Evolutionary conservation across 257 asterid genomes (phyloP).

Genomic region (Solanum paucissectum): DNA sequence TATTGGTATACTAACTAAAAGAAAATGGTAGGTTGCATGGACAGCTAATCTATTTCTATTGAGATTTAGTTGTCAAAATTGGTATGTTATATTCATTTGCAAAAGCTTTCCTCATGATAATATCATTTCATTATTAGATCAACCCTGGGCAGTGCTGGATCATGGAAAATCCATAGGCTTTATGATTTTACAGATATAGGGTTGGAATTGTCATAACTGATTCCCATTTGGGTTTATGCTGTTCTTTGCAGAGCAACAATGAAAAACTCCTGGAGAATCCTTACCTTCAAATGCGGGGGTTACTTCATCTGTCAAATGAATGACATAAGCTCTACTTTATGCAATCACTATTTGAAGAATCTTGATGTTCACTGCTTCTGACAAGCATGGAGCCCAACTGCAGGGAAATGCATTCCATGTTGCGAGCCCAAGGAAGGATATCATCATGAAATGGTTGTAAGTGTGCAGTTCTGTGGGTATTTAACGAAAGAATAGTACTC

Average conservation of each 20-base stretch:
- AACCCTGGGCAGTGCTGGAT: background rate
- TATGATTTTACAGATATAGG: background rate
- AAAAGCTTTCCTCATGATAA: background rate
- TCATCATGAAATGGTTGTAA: background rate
- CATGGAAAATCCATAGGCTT: background rate
- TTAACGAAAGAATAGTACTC: conserved; percentile 9
- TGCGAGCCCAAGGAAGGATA: background rate
- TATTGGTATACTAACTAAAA: background rate
- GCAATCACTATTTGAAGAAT: background rate
- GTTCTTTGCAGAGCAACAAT: conserved; percentile 84
- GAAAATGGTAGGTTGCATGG: background rate
- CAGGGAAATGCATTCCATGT: background rate
- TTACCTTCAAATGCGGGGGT: conserved; percentile 96
- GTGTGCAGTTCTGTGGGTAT: conserved; percentile 8
- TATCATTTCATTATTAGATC: background rate
- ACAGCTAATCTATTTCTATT: background rate
- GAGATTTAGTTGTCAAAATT: background rate
- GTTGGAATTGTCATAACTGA: background rate
- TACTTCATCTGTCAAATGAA: conserved; percentile 73
- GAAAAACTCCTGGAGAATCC: conserved; percentile 99
- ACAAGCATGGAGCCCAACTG: background rate
- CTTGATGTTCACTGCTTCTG: conserved; percentile 2
- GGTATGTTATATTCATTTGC: background rate
- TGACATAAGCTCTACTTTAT: conserved; percentile 20
- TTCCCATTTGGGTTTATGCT: conserved; percentile 14